Conservation (phyloP, 148 eudicot genomes). For the Nyssa sinensis region DNA sequence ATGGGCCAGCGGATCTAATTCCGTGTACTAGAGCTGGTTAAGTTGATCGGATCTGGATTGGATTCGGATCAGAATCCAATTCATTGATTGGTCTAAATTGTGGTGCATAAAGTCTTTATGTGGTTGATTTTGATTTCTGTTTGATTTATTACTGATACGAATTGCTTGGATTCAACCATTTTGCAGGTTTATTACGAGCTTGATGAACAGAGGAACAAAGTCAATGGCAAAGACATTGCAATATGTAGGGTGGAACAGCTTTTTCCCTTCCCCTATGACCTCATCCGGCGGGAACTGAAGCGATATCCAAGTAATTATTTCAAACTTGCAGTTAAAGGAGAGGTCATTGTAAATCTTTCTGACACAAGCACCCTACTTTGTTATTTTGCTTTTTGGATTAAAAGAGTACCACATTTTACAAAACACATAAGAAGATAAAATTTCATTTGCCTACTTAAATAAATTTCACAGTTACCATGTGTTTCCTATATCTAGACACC, state of each 20-base stretch:
- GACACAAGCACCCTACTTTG: background rate
- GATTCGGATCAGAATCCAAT: too few relatives aligned
- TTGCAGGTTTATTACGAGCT: slow-evolving; percentile 90
- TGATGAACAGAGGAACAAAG: slow-evolving; percentile 71
- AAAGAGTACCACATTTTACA: background rate
- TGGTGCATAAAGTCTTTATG: background rate
- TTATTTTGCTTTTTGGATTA: background rate
- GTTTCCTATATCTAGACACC: background rate
- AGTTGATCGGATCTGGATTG: too few relatives aligned
- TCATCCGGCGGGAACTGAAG: slow-evolving; percentile 80
- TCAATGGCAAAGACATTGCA: slow-evolving; percentile 58
- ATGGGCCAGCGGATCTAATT: too few relatives aligned
- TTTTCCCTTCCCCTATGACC: slow-evolving; percentile 94
- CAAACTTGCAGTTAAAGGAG: background rate
- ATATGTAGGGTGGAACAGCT: slow-evolving; percentile 94
- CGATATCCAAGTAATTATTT: slow-evolving; percentile 85
- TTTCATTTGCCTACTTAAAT: too few relatives aligned
- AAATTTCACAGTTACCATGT: background rate
- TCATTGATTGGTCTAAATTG: too few relatives aligned
- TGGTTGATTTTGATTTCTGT: background rate
- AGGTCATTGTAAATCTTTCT: background rate
- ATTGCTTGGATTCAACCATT: background rate
- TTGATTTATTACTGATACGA: background rate
- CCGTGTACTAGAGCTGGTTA: too few relatives aligned
- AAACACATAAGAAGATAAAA: too few relatives aligned